A percentile compares a stretch with the other conserved stretches of the same genome.
phyloP scores from a whole-genome alignment of 495 filamentous ascomycete genomes.

The Rhypophila decipiens region DNA sequence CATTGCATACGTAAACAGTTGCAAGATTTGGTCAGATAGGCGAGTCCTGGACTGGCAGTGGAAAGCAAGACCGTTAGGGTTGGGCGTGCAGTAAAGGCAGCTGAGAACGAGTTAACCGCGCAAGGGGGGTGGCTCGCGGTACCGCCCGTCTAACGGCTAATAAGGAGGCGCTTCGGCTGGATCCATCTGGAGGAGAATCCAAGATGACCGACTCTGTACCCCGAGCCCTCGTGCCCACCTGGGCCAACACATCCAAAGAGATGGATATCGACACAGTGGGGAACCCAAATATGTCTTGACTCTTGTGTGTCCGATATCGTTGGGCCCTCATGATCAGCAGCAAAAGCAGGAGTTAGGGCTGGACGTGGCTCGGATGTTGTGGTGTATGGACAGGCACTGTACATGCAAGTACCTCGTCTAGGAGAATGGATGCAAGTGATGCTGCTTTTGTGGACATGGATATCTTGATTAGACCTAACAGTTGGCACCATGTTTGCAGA shows the following conservation, averaged over 20 bases:
- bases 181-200: too few species aligned
- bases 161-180: conserved; percentile 13
- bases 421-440: not conserved
- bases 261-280: too few species aligned
- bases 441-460: not conserved
- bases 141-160: conserved; percentile 16
- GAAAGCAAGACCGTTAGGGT: conserved; percentile 24
- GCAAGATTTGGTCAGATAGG: not conserved
- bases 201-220: conserved; percentile 7
- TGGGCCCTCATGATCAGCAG: conserved; percentile 2
- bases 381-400: conserved; percentile 5
- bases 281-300: not conserved
- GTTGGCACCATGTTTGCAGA: not conserved
- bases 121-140: conserved; percentile 16
- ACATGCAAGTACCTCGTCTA: conserved; percentile 4
- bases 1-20: not conserved
- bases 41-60: conserved; percentile 7
- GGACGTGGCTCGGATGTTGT: too few species aligned
- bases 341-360: too few species aligned
- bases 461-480: not conserved
- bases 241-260: not conserved
- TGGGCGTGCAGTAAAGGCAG: conserved; percentile 11
- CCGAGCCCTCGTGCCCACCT: conserved; percentile 5
- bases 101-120: conserved; percentile 23
- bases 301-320: conserved; percentile 13